Evolutionary conservation across 2,329 filamentous ascomycete genomes (phyloP), one percentile per base, ranked within the genome.

Genomic region (Colletotrichum siamense): DNA sequence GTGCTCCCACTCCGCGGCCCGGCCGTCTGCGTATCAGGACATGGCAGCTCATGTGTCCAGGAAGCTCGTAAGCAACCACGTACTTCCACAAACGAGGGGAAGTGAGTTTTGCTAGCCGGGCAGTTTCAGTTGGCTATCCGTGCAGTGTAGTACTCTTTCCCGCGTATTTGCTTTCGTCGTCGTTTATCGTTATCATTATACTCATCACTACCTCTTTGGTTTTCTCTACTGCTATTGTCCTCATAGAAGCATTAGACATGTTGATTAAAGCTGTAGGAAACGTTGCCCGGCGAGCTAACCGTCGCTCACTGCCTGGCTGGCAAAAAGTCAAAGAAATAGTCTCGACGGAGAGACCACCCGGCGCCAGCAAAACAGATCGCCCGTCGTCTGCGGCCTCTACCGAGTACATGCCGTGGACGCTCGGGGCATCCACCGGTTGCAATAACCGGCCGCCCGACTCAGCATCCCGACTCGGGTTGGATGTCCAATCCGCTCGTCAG

Each of bases 121-220:
- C 3, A 10, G 39, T n/a, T 9, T 10, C 36, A 39, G 15, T 39
- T 39, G 36, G 36, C 36, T 18, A 39, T 39, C 15, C 36, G 36
- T 4, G 36, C 15, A 39, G 36, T 16, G 36, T 39, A 3, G 36
- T 18, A 18, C 15, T 39, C 36, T 18, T 39, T 5, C 8, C 36
- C 15, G 4, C 0, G 15, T 39, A 39, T 26, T 12, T 30, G 57
- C 16, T 13, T 24, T 12, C n/a, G 57, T 18, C 57, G 26, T 44
- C 9, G 39, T 44, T 3, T 4, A 44, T 44, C 18, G 9, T 6
- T 2, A n/a, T n/a, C 18, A 2, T 44, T 6, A 44, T n/a, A 18
- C 18, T 2, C 18, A 4, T n/a, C 3, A 12, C 16, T 2, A 4
- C 1, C 18, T 0, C 39, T 1, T 0, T 12, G 0, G 8, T 44